These are phyloP conservation scores for Saturnispora dispora DNA, from an alignment of 805 yeast species.

Conservation along the genomic window DNA sequence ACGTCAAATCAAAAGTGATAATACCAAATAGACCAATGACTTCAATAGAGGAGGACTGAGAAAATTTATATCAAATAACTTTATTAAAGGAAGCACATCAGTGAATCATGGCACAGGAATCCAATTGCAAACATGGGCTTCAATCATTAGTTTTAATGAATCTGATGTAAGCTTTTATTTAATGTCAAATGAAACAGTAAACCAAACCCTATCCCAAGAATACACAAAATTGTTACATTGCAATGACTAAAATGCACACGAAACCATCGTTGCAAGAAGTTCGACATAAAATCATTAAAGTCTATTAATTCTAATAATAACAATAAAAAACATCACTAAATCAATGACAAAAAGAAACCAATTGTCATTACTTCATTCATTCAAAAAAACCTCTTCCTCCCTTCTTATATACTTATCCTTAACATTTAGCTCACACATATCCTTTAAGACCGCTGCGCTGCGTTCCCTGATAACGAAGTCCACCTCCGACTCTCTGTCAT, in stretches of 20 bases:
- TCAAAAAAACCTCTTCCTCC: background rate
- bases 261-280: background rate
- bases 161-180: too few species aligned
- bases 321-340: background rate
- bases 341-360: background rate
- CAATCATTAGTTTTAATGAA: too few species aligned
- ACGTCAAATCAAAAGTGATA: too few species aligned
- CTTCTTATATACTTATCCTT: conserved; percentile 1
- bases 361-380: background rate
- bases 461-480: conserved; percentile 4
- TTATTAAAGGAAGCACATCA: too few species aligned
- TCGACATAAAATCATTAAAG: background rate
- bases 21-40: too few species aligned
- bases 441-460: conserved; percentile 3
- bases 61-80: too few species aligned
- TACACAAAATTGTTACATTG: too few species aligned
- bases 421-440: conserved; percentile 3
- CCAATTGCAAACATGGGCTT: too few species aligned
- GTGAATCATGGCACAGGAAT: too few species aligned
- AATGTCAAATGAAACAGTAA: too few species aligned
- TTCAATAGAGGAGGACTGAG: too few species aligned
- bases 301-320: background rate
- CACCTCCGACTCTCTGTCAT: conserved; percentile 4
- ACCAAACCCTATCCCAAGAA: too few species aligned
- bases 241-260: conserved; percentile 7